Evolutionary conservation across 225 moss, liverwort and hornwort species (phyloP).

Genomic region (Ulota crispa): DNA sequence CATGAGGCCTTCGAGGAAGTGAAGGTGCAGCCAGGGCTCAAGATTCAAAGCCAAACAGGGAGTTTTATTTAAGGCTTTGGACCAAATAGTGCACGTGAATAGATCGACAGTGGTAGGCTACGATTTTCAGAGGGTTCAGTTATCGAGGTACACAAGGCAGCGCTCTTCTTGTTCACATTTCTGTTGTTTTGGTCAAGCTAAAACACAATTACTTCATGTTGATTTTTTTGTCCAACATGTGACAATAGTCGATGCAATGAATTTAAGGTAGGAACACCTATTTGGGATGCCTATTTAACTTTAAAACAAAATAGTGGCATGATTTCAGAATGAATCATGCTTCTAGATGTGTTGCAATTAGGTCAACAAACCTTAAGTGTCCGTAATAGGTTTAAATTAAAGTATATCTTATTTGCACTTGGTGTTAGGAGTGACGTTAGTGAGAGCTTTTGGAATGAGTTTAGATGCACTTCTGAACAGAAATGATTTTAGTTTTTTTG

Average conservation of each 20-base stretch:
- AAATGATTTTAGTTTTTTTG: neutral
- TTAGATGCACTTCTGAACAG: too few species aligned
- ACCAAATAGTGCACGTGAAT: conserved; percentile 1
- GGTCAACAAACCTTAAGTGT: too few species aligned
- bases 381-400: too few species aligned
- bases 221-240: neutral
- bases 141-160: conserved; percentile 14
- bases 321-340: too few species aligned
- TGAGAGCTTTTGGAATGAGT: too few species aligned
- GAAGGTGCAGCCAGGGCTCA: neutral
- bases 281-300: too few species aligned
- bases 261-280: too few species aligned
- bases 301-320: too few species aligned
- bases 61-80: neutral
- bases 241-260: neutral
- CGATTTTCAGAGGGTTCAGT: neutral
- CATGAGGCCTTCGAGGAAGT: neutral
- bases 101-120: neutral
- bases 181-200: neutral
- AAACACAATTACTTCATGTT: neutral
- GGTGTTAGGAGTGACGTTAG: too few species aligned
- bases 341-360: too few species aligned
- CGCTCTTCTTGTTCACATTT: neutral
- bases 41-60: neutral
- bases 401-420: too few species aligned